Evolutionary conservation across 495 filamentous ascomycete species (phyloP), one percentile per base, ranked within the genome.

Genomic region (Emericellopsis terricola): DNA sequence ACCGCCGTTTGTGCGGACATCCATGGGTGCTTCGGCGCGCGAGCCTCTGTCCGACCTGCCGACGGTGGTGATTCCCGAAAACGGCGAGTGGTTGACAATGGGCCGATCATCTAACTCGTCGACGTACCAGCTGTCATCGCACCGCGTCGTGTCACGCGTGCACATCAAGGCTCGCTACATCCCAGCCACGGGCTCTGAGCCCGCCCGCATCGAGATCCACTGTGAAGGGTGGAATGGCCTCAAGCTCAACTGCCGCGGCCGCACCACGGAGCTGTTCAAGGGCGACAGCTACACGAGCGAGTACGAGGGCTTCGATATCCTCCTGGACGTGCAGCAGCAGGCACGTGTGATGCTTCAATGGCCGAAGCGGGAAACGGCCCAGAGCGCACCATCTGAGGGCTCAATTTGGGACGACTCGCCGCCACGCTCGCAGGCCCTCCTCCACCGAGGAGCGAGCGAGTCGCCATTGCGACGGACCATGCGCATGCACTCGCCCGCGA

Each of bases 221-320:
- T 97, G 89, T 55, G 69, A 78, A 47, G 89, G 89, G 13, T 94
- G 87, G 86, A 97, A 97, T 54, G 87, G 89, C 9, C 65, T 87
- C 32, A 93, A 84, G 53, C 58, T 97, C 37, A 86, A 93, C 56
- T 94, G 81, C 56, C 78, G 85, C 53, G 86, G 86, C 16, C 75
- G 74, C 44, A 78, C 78, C 19, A 89, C 78, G 64, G 81, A 91
- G 41, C 51, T 97, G 53, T 63, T 59, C 29, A 94, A 92, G 59
- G 84, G 78, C 5, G 85, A 92, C 52, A 76, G 72, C 18, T 97
- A 93, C 55, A 78, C 74, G 17, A 92, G 86, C 36, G 82, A 92
- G 55, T 86, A 82, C 28, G 84, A 87, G 49, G 66, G 76, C 47
- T 77, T 74, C 21, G 83, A 93, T 48, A 86, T 97, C 47, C 91